Evolutionary conservation across 2,329 filamentous ascomycete genomes (phyloP).

Genomic region (Fusarium concolor): DNA sequence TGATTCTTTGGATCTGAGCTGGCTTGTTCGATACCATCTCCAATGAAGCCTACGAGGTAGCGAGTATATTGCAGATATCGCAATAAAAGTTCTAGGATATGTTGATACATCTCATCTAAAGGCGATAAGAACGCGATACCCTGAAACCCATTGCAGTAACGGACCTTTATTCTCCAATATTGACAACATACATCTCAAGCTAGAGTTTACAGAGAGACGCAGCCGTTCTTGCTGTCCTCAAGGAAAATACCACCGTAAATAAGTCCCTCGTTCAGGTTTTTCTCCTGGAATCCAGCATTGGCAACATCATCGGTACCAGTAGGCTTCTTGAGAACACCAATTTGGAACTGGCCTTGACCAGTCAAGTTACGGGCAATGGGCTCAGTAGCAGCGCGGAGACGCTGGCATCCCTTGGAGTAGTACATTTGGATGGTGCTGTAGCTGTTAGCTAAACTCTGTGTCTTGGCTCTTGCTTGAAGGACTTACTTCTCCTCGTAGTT

Average conservation of each 20-base stretch:
- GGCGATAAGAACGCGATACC: not conserved
- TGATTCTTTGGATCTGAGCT: no score
- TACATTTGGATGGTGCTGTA: slow-evolving; percentile 66
- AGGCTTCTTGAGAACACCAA: slow-evolving; percentile 72
- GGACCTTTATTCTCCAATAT: not conserved
- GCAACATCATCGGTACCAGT: slow-evolving; percentile 60
- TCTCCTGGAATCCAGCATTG: slow-evolving; percentile 60
- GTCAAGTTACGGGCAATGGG: slow-evolving; percentile 62
- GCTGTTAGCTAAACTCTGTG: slow-evolving; percentile 10
- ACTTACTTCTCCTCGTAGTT: slow-evolving; percentile 68
- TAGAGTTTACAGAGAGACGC: slow-evolving; percentile 44
- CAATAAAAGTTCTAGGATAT: not conserved
- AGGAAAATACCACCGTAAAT: slow-evolving; percentile 65
- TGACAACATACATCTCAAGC: not conserved
- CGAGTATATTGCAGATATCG: not conserved
- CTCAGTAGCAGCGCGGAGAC: slow-evolving; percentile 61
- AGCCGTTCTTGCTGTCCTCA: slow-evolving; percentile 59
- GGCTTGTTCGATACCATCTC: no score
- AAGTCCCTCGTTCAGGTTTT: slow-evolving; percentile 63
- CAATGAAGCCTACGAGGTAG: not conserved
- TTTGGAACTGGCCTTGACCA: slow-evolving; percentile 71
- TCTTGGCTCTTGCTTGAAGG: no score
- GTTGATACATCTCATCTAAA: not conserved
- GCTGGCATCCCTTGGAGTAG: slow-evolving; percentile 62
- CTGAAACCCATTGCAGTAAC: not conserved